phyloP scores from a whole-genome alignment of 1,139 yeast species.

The Debaryomycetaceae sp. region DNA sequence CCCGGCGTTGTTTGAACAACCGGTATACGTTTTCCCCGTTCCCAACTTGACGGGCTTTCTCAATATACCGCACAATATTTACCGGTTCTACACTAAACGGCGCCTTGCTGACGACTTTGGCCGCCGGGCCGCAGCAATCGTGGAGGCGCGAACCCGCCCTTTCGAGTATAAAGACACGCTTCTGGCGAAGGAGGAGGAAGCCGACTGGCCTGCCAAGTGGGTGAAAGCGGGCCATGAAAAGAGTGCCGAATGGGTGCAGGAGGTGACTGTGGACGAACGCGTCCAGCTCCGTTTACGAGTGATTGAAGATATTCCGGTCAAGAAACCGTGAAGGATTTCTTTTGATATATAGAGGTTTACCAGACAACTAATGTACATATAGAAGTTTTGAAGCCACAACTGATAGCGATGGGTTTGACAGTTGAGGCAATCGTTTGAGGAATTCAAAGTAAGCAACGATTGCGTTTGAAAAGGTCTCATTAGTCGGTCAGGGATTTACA shows the following conservation, averaged over 20 bases:
- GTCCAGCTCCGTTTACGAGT: conserved; percentile 47
- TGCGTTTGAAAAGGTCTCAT: no score
- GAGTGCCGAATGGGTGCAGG: conserved; percentile 83
- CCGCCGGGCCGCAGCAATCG: conserved; percentile 46
- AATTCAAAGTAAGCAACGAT: no score
- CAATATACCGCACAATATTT: conserved; percentile 65
- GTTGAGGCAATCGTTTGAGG: no score
- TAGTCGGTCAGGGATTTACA: no score
- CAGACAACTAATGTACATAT: no score
- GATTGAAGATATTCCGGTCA: background rate
- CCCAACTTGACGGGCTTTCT: conserved; percentile 72
- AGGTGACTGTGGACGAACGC: conserved; percentile 58
- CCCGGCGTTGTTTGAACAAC: conserved; percentile 61
- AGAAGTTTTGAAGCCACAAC: no score
- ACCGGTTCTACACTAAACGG: conserved; percentile 69
- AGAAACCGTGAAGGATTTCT: no score
- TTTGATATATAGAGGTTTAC: no score
- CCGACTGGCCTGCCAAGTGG: conserved; percentile 89
- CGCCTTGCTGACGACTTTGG: conserved; percentile 63
- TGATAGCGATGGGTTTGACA: no score
- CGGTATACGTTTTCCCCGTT: conserved; percentile 61
- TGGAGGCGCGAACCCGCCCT: conserved; percentile 44
- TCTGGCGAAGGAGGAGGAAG: conserved; percentile 59
- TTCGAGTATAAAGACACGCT: conserved; percentile 45
- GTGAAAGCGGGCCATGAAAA: conserved; percentile 59